Evolutionary conservation across 1,139 yeast genomes (phyloP).

Genomic region (Suhomyces maxii): DNA sequence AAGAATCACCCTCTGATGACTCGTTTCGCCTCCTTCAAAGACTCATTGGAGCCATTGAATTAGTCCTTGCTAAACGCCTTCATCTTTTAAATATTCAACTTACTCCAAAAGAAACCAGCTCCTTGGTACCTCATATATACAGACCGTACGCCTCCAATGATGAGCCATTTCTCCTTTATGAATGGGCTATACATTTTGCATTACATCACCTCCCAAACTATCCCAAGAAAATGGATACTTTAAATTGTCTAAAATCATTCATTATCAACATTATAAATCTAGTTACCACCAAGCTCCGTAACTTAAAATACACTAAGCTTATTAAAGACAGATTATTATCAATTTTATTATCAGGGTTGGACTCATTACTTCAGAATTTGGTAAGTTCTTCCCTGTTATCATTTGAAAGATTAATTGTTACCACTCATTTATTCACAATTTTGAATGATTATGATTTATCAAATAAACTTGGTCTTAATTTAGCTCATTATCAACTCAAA

Average conservation of each 20-base stretch:
- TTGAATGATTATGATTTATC: slow-evolving; percentile 40
- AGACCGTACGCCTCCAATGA: neutral
- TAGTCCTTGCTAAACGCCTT: slow-evolving; percentile 30
- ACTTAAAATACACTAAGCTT: slow-evolving; percentile 23
- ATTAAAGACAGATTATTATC: slow-evolving; percentile 6
- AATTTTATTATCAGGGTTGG: slow-evolving; percentile 8
- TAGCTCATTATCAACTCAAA: slow-evolving; percentile 23
- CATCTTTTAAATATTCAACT: slow-evolving; percentile 26
- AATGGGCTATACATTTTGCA: slow-evolving; percentile 35
- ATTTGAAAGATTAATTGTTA: slow-evolving; percentile 4
- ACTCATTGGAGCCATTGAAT: slow-evolving; percentile 29
- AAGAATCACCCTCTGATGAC: neutral
- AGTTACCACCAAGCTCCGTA: slow-evolving; percentile 31
- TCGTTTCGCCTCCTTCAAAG: slow-evolving; percentile 18
- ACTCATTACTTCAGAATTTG: slow-evolving; percentile 6
- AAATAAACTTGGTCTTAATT: slow-evolving; percentile 29
- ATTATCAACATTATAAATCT: slow-evolving; percentile 34
- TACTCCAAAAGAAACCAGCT: slow-evolving; percentile 10
- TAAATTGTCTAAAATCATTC: slow-evolving; percentile 30
- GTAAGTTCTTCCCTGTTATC: slow-evolving; percentile 4
- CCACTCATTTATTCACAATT: slow-evolving; percentile 36
- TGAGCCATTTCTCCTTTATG: slow-evolving; percentile 20
- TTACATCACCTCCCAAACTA: slow-evolving; percentile 25
- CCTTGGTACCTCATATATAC: neutral
- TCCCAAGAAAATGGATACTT: slow-evolving; percentile 14